Evolutionary conservation across 768 basidiomycete species (phyloP), one percentile per base, ranked within the genome.

Genomic region (Polyporus arcularius): DNA sequence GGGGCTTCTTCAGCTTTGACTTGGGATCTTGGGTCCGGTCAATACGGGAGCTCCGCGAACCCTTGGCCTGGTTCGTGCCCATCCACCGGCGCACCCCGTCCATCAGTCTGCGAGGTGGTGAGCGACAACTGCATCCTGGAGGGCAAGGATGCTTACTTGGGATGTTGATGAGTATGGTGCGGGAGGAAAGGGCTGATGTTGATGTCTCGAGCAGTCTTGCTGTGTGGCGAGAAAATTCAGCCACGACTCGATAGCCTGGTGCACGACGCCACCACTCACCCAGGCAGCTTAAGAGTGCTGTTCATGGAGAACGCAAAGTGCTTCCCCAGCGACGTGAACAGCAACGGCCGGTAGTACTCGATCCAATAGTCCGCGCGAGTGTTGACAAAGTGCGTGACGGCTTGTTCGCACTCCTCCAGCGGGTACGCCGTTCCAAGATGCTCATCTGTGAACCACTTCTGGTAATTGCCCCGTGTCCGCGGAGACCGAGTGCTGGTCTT

Each of bases 251-350:
- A 6, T 16, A 43, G 56, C 35, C 30, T 14, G 57, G 46, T 31
- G 21, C 58, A 48, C 16, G 45, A 30, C 40, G 35, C 40, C 56
- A 16, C 6, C 16, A 38, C 87, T 54, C 64, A 90, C 92, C 90
- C 91, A 32, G 90, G 90, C 2, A 93, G 78, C 70, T 91, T 92
- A 51, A 90, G 73, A 4, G 92, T 94, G 65, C 89, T 91, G 62
- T 93, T 94, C 89, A 96, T 94, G n/a, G 87, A 89, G 75, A 88
- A 95, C 11, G 90, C 92, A 74, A 95, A 95, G 69, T 94, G 93
- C 70, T 93, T 91, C 16, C 88, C 89, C 54, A 96, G 74, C 4
- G 88, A 87, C 0, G 94, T 96, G 74, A 94, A 94, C 52, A 94
- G 71, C 56, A 87, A 72, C 10, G 94, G 94, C 6, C 92, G 80